phyloP scores from a whole-genome alignment of 306 rosid species.

The Cajanus cajan region DNA sequence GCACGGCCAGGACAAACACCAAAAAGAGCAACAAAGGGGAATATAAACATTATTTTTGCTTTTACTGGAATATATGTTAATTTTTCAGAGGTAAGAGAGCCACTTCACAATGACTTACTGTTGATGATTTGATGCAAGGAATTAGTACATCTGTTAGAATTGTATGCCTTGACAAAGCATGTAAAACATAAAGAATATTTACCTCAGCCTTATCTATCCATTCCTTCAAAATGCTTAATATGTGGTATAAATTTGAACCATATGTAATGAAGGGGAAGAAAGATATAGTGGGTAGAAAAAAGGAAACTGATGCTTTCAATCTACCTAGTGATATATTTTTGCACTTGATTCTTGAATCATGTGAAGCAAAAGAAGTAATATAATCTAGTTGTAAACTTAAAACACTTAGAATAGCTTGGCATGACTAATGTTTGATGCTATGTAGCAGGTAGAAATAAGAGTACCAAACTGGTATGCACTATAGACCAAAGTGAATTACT shows the following conservation, averaged over 20 bases:
- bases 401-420: slow-evolving; percentile 20
- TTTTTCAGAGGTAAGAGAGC: neutral
- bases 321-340: neutral
- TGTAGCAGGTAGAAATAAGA: slow-evolving; percentile 1
- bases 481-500: slow-evolving; percentile 23
- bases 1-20: slow-evolving; percentile 8
- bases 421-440: slow-evolving; percentile 23
- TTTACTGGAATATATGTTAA: neutral
- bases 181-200: slow-evolving; percentile 22
- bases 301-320: slow-evolving; percentile 16
- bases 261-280: neutral
- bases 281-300: neutral
- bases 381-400: neutral
- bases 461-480: neutral
- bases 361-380: neutral
- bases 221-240: neutral
- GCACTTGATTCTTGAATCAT: slow-evolving; percentile 22
- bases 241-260: slow-evolving; percentile 9
- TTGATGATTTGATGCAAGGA: slow-evolving; percentile 25
- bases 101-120: neutral
- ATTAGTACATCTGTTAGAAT: slow-evolving; percentile 25
- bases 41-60: slow-evolving; percentile 25
- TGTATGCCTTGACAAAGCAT: slow-evolving; percentile 18
- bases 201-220: neutral
- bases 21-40: slow-evolving; percentile 20